These are phyloP conservation scores for Tetrapyrgos nigripes DNA, from an alignment of 1,284 basidiomycete species.

Conservation along the genomic window DNA sequence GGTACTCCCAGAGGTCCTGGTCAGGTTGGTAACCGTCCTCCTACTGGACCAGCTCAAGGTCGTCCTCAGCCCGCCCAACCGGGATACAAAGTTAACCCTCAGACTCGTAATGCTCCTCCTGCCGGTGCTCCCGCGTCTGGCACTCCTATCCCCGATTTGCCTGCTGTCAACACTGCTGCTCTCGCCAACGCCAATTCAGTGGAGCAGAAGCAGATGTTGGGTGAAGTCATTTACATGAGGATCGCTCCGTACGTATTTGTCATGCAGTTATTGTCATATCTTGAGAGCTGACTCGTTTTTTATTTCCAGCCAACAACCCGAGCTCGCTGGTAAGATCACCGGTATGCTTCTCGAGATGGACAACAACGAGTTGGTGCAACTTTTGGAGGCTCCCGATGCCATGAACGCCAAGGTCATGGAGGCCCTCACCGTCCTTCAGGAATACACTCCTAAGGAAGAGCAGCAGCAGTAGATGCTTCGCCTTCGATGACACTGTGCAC, in stretches of 20 bases:
- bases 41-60: slow-evolving; percentile 43
- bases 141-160: slow-evolving; percentile 47
- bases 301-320: slow-evolving; percentile 68
- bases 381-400: slow-evolving; percentile 82
- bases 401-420: slow-evolving; percentile 90
- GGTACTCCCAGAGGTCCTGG: slow-evolving; percentile 43
- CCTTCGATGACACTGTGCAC: slow-evolving; percentile 17
- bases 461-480: slow-evolving; percentile 21
- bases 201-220: slow-evolving; percentile 98
- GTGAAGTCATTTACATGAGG: slow-evolving; percentile 91
- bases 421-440: slow-evolving; percentile 82
- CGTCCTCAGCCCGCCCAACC: slow-evolving; percentile 35
- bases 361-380: slow-evolving; percentile 86
- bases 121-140: slow-evolving; percentile 40
- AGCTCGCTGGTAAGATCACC: slow-evolving; percentile 96
- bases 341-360: slow-evolving; percentile 99
- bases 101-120: slow-evolving; percentile 42
- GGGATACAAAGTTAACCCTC: slow-evolving; percentile 48
- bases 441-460: slow-evolving; percentile 68
- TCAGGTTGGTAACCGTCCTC: slow-evolving; percentile 42
- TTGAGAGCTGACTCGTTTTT: slow-evolving; percentile 10
- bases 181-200: slow-evolving; percentile 80
- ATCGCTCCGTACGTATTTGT: slow-evolving; percentile 71
- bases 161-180: slow-evolving; percentile 56
- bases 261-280: slow-evolving; percentile 9